These are phyloP conservation scores for Boletales sp. DNA, from an alignment of 768 basidiomycete species.

Conservation along the genomic window DNA sequence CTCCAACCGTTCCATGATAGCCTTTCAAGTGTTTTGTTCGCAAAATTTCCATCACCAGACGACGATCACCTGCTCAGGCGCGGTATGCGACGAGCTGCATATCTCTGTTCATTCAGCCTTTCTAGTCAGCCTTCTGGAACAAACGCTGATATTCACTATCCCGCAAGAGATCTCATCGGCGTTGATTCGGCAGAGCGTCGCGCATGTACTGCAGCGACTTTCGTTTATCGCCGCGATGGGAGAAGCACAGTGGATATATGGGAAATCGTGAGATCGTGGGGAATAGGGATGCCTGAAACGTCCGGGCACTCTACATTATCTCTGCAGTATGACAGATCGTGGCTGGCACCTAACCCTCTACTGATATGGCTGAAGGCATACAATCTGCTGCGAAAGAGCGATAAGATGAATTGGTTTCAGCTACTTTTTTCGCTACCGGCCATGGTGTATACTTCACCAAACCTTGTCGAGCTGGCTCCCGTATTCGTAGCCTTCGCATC, in stretches of 20 bases:
- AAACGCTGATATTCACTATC: conserved; percentile 6
- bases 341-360: conserved; percentile 20
- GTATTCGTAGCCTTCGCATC: conserved; percentile 30
- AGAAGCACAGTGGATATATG: neutral
- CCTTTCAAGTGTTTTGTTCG: neutral
- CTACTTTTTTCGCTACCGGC: conserved; percentile 28
- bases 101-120: conserved; percentile 8
- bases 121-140: neutral
- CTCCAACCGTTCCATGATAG: conserved; percentile 7
- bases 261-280: conserved; percentile 1
- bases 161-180: conserved; percentile 1
- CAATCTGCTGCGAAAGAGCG: conserved; percentile 14
- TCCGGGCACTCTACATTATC: neutral
- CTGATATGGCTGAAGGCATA: conserved; percentile 28
- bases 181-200: conserved; percentile 1
- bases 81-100: conserved; percentile 5
- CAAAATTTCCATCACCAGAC: neutral
- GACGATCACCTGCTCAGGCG: conserved; percentile 9
- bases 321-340: conserved; percentile 19
- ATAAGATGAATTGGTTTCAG: conserved; percentile 6
- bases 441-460: conserved; percentile 21
- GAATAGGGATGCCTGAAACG: neutral
- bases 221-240: conserved; percentile 1
- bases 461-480: conserved; percentile 8
- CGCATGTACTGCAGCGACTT: conserved; percentile 1